phyloP scores from a whole-genome alignment of 768 basidiomycete species.

The Zangia roseola region DNA sequence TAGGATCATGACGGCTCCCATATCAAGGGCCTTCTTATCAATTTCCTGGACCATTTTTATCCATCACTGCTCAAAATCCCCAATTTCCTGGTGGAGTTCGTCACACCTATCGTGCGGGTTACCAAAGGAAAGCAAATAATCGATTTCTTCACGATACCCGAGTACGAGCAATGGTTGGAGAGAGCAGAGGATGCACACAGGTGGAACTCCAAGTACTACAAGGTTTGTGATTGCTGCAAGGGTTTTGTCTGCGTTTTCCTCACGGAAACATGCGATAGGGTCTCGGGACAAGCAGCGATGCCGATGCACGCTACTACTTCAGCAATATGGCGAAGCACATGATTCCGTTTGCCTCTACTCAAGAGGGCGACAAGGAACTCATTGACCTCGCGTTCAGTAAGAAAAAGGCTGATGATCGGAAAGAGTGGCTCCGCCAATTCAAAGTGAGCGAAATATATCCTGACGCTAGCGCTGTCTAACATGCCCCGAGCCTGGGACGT shows the following conservation, averaged over 20 bases:
- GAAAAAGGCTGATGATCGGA: constrained; percentile 97
- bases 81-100: constrained; percentile 94
- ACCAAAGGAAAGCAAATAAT: constrained; percentile 74
- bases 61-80: constrained; percentile 90
- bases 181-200: constrained; percentile 70
- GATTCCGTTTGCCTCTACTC: constrained; percentile 83
- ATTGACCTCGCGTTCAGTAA: constrained; percentile 99
- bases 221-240: constrained; percentile 53
- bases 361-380: constrained; percentile 79
- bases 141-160: constrained; percentile 96
- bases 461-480: background rate
- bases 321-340: constrained; percentile 89
- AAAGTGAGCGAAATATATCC: constrained; percentile 46
- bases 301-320: constrained; percentile 92
- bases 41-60: constrained; percentile 96
- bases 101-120: constrained; percentile 96
- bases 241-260: background rate
- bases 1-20: constrained; percentile 99
- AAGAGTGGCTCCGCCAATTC: constrained; percentile 96
- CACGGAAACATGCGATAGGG: constrained; percentile 53
- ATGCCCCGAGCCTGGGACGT: constrained; percentile 81
- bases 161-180: constrained; percentile 92
- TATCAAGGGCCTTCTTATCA: constrained; percentile 99
- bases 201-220: constrained; percentile 96
- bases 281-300: constrained; percentile 89